A percentile compares a stretch with the other conserved stretches of the same genome.
phyloP scores from a whole-genome alignment of 108 stramenopile genomes.

The Pseudonitzschia multiseries region DNA sequence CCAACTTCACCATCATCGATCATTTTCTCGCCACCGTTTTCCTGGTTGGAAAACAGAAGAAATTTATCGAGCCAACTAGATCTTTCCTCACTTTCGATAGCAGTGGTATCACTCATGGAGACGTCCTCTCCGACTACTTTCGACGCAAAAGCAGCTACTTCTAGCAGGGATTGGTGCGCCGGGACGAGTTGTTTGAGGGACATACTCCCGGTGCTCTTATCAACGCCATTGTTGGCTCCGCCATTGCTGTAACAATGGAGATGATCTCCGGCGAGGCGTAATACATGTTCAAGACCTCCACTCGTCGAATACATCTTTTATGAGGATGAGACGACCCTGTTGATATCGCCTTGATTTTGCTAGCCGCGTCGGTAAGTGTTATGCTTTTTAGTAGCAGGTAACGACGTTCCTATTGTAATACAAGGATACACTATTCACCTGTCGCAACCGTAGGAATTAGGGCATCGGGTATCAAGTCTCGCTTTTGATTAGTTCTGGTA shows the following conservation, averaged over 20 bases:
- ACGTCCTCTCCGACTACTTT: not conserved
- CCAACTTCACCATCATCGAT: not conserved
- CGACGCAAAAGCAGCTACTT: not conserved
- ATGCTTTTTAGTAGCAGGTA: too few relatives aligned
- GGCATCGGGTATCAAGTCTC: too few relatives aligned
- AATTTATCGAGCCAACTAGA: not conserved
- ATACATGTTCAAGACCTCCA: not conserved
- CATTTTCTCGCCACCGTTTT: not conserved
- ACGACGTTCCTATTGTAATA: too few relatives aligned
- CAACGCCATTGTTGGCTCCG: not conserved
- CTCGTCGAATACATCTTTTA: not conserved
- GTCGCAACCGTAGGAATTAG: too few relatives aligned
- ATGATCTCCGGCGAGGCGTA: not conserved
- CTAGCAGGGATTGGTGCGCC: not conserved
- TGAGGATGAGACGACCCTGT: not conserved
- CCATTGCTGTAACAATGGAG: not conserved
- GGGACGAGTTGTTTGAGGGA: slow-evolving; percentile 5
- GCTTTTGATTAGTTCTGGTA: too few relatives aligned
- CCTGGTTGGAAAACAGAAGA: not conserved
- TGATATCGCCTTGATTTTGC: not conserved
- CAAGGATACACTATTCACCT: too few relatives aligned
- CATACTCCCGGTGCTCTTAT: not conserved
- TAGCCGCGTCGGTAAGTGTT: not conserved
- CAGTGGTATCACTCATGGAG: not conserved
- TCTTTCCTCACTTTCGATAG: not conserved